Percentiles rank a stretch among this genome's conserved stretches.
Conservation (phyloP, 192 early-diverging fungal species). For the Gaertneriomyces sp. region DNA sequence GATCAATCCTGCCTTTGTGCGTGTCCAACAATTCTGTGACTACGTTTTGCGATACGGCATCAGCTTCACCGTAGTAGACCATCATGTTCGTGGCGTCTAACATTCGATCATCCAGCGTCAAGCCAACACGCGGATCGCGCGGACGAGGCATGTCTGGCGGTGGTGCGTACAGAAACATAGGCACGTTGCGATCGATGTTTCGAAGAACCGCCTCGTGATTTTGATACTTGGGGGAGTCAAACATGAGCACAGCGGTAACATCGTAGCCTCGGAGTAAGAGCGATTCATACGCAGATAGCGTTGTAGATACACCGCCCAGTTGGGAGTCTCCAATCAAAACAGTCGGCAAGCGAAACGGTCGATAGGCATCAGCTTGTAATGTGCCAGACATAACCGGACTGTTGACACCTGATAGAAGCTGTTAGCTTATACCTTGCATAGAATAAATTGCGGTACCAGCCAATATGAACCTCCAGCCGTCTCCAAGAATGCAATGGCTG, state of each 20-base stretch:
- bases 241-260: constrained; percentile 63
- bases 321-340: constrained; percentile 71
- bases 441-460: neutral
- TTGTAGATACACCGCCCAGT: constrained; percentile 82
- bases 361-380: constrained; percentile 66
- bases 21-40: constrained; percentile 42
- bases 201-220: constrained; percentile 53
- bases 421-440: constrained; percentile 15
- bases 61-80: constrained; percentile 55
- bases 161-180: constrained; percentile 32
- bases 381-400: constrained; percentile 73
- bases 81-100: constrained; percentile 53
- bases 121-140: neutral
- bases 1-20: constrained; percentile 54
- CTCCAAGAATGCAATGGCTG: constrained; percentile 56
- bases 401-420: constrained; percentile 49
- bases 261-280: constrained; percentile 68
- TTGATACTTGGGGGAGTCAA: constrained; percentile 50
- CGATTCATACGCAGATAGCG: constrained; percentile 70
- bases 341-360: constrained; percentile 63
- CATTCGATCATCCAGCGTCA: constrained; percentile 21
- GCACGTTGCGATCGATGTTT: constrained; percentile 20
- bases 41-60: constrained; percentile 41
- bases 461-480: constrained; percentile 65
- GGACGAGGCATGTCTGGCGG: constrained; percentile 42